phyloP scores from a whole-genome alignment of 2,329 filamentous ascomycete species.

The Arthroderma uncinatum region DNA sequence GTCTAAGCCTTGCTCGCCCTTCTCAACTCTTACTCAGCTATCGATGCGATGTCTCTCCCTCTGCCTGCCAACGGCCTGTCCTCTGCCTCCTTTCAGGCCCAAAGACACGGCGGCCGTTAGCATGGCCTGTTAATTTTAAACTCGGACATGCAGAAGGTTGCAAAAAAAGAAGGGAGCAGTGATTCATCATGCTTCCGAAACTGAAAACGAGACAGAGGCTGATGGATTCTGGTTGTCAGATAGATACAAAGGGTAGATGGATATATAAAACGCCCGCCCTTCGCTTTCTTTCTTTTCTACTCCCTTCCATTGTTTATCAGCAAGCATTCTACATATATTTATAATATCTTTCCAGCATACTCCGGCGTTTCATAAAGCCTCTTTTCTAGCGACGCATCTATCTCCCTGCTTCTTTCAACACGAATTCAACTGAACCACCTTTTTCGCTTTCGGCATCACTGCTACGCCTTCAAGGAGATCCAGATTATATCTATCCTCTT shows the following conservation, averaged over 20 bases:
- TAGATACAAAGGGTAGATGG: neutral
- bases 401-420: neutral
- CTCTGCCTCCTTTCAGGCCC: neutral
- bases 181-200: conserved; percentile 4
- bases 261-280: neutral
- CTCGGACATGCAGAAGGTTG: neutral
- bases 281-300: neutral
- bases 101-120: neutral
- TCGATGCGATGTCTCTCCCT: neutral
- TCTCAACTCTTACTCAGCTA: neutral
- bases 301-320: neutral
- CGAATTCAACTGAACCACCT: neutral
- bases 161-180: neutral
- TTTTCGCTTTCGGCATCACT: neutral
- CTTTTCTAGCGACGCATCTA: neutral
- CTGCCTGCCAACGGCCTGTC: neutral
- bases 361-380: neutral
- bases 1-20: conserved; percentile 1
- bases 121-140: neutral
- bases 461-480: neutral
- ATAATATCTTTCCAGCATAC: conserved; percentile 1
- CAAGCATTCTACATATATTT: neutral
- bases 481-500: neutral
- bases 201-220: conserved; percentile 3
- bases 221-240: neutral